These are phyloP conservation scores for Simplicillium sp. DNA, from an alignment of 2,329 filamentous ascomycete species.

Conservation along the genomic window DNA sequence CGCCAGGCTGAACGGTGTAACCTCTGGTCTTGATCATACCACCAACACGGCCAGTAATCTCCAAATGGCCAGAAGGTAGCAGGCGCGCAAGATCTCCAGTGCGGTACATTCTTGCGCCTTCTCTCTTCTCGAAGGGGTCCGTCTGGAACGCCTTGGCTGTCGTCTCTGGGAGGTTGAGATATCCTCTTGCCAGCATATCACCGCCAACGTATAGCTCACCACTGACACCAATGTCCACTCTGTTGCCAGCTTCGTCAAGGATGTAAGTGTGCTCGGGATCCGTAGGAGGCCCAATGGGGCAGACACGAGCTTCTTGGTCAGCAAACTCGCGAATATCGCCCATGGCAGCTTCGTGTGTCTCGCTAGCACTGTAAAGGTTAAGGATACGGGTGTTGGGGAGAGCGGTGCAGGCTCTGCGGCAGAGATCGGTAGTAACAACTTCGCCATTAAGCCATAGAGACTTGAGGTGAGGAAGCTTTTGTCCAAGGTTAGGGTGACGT, in stretches of 20 bases:
- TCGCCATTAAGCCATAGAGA: slow-evolving; percentile 77
- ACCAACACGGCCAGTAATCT: slow-evolving; percentile 68
- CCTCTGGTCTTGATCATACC: slow-evolving; percentile 76
- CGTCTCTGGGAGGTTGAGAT: slow-evolving; percentile 70
- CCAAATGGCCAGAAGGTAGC: slow-evolving; percentile 57
- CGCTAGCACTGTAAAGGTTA: slow-evolving; percentile 75
- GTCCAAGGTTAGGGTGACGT: slow-evolving; percentile 55
- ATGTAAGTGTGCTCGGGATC: slow-evolving; percentile 63
- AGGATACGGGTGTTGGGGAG: slow-evolving; percentile 61
- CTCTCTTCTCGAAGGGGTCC: slow-evolving; percentile 51
- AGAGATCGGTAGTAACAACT: slow-evolving; percentile 71
- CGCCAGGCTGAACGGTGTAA: slow-evolving; percentile 68
- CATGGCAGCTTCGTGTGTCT: slow-evolving; percentile 72
- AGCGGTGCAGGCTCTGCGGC: slow-evolving; percentile 55
- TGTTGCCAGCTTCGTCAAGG: slow-evolving; percentile 57
- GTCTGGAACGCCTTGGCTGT: slow-evolving; percentile 63
- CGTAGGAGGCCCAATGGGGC: slow-evolving; percentile 63
- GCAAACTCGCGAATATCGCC: slow-evolving; percentile 64
- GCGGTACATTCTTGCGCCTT: slow-evolving; percentile 61
- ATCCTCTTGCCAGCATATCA: slow-evolving; percentile 62
- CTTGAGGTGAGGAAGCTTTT: slow-evolving; percentile 53
- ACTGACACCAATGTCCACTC: slow-evolving; percentile 49
- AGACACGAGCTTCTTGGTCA: slow-evolving; percentile 53
- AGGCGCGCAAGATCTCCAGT: slow-evolving; percentile 64
- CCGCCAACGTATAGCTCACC: slow-evolving; percentile 73